These are phyloP conservation scores for Mixia osmundae DNA, from an alignment of 1,284 basidiomycete genomes.

Conservation along the genomic window DNA sequence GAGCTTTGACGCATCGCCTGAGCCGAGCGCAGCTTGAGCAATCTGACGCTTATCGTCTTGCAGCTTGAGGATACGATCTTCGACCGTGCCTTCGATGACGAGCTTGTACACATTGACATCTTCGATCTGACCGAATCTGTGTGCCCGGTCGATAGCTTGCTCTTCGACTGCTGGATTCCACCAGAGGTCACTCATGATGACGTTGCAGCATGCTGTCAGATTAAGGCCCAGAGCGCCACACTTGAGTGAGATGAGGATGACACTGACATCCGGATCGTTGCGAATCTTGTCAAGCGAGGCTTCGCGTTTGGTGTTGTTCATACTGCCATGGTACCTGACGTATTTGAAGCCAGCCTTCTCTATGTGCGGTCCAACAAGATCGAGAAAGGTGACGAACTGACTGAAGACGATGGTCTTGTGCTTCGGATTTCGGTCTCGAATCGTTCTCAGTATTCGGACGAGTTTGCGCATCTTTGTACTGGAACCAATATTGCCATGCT, in stretches of 20 bases:
- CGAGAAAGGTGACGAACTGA: constrained; percentile 75
- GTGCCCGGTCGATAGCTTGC: constrained; percentile 77
- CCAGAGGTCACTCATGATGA: constrained; percentile 35
- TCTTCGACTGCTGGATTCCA: constrained; percentile 41
- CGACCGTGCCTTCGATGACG: constrained; percentile 65
- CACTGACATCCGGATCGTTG: constrained; percentile 30
- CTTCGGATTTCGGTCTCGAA: constrained; percentile 25
- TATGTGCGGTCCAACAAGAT: constrained; percentile 65
- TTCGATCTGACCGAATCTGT: constrained; percentile 50
- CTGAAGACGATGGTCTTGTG: constrained; percentile 54
- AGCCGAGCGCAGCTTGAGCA: constrained; percentile 7
- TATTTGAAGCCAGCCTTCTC: constrained; percentile 32
- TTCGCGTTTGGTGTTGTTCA: constrained; percentile 52
- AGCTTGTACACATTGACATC: constrained; percentile 85
- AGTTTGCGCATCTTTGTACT: constrained; percentile 64
- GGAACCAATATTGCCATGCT: constrained; percentile 6
- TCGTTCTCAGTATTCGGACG: constrained; percentile 41
- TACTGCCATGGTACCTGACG: constrained; percentile 28
- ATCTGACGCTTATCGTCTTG: constrained; percentile 7
- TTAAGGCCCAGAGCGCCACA: constrained; percentile 42
- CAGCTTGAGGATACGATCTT: constrained; percentile 34
- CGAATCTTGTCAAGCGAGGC: constrained; percentile 46
- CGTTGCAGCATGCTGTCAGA: constrained; percentile 46
- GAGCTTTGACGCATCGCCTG: background rate
- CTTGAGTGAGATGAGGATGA: constrained; percentile 92